A percentile compares a stretch with the other conserved stretches of the same genome.
Evolutionary conservation across 352 stramenopile genomes (phyloP).

Genomic region (Ophiocytium majus): DNA sequence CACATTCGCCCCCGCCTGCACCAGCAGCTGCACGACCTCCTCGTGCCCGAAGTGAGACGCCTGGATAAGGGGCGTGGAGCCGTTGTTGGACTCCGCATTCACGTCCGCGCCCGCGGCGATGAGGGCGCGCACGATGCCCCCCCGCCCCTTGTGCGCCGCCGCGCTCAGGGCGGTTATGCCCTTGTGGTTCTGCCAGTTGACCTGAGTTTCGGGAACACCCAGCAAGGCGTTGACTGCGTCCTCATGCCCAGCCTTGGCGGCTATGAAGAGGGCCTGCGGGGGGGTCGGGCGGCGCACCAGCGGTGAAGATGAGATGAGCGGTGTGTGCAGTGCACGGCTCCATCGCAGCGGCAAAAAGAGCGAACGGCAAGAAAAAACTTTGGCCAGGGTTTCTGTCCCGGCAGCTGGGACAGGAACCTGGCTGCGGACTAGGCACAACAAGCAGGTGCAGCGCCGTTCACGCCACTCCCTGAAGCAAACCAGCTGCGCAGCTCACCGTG

Average conservation of each 20-base stretch:
- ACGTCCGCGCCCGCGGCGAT: conserved; percentile 55
- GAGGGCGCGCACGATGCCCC: conserved; percentile 44
- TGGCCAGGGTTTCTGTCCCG: neutral
- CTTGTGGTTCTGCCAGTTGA: conserved; percentile 58
- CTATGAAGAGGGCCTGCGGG: conserved; percentile 37
- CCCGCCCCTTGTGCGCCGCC: conserved; percentile 51
- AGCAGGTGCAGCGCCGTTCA: neutral
- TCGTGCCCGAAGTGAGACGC: conserved; percentile 68
- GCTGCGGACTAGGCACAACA: neutral
- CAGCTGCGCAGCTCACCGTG: neutral
- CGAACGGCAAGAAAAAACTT: neutral
- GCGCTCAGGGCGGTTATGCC: conserved; percentile 50
- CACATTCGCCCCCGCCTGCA: conserved; percentile 59
- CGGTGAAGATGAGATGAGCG: neutral
- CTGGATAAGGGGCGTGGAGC: conserved; percentile 67
- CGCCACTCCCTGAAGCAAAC: neutral
- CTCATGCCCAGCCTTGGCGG: conserved; percentile 51
- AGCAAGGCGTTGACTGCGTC: conserved; percentile 45
- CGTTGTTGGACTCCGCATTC: conserved; percentile 59
- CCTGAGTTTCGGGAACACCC: conserved; percentile 39
- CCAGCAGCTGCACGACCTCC: conserved; percentile 61
- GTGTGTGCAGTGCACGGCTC: neutral
- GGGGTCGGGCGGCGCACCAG: neutral
- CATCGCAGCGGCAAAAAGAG: neutral
- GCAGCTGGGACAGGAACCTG: neutral